These are phyloP conservation scores for Ziziphus jujuba DNA, from an alignment of 306 rosid genomes.

Conservation along the genomic window DNA sequence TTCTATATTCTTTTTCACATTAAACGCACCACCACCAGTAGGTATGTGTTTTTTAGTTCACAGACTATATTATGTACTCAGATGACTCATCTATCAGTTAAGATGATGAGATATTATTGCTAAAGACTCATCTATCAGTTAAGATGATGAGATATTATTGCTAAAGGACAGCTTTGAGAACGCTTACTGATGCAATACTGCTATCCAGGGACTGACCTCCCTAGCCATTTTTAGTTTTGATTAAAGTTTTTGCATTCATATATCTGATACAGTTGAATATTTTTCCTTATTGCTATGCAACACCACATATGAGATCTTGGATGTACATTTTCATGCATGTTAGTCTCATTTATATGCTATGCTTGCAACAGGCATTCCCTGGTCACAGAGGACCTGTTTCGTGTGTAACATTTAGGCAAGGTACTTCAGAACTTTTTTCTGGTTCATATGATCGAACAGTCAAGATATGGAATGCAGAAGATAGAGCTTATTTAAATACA, in stretches of 20 bases:
- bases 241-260: too few species aligned
- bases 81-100: neutral
- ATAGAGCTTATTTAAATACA: constrained; percentile 81
- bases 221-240: neutral
- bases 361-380: constrained; percentile 74
- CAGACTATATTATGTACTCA: too few species aligned
- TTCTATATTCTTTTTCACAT: too few species aligned
- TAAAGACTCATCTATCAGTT: neutral
- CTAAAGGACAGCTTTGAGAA: too few species aligned
- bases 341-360: constrained; percentile 16
- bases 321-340: constrained; percentile 9
- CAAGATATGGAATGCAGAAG: constrained; percentile 97
- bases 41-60: too few species aligned
- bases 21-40: too few species aligned
- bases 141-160: too few species aligned
- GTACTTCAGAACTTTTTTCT: constrained; percentile 86
- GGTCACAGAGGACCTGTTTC: constrained; percentile 93
- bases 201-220: too few species aligned
- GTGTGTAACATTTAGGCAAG: constrained; percentile 86
- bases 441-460: constrained; percentile 92
- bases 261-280: too few species aligned
- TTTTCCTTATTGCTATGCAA: neutral
- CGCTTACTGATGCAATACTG: too few species aligned
- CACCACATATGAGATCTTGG: neutral
- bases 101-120: too few species aligned